A percentile compares a stretch with the other conserved stretches of the same genome.
These are phyloP conservation scores for Pythium phragmiticola DNA, from an alignment of 352 stramenopile species.

Conservation along the genomic window DNA sequence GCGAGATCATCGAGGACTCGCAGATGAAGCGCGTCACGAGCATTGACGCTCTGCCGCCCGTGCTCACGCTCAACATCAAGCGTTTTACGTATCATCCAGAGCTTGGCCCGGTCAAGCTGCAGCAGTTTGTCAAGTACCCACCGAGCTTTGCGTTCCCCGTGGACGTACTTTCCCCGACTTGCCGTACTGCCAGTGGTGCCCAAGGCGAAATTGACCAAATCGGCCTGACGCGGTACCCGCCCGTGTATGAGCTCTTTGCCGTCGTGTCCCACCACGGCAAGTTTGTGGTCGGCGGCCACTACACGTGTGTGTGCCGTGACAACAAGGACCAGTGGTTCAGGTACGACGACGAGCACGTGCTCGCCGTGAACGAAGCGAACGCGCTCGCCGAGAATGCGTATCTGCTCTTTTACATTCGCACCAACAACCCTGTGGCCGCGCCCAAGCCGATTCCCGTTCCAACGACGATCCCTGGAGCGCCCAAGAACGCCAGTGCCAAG, in stretches of 20 bases:
- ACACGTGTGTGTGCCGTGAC: constrained; percentile 81
- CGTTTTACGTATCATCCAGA: constrained; percentile 84
- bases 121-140: constrained; percentile 84
- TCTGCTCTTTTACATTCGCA: constrained; percentile 78
- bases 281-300: constrained; percentile 78
- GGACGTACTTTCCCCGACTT: constrained; percentile 62
- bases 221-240: constrained; percentile 25
- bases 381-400: constrained; percentile 77
- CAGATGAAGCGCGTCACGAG: constrained; percentile 74
- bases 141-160: constrained; percentile 66
- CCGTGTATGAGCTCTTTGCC: constrained; percentile 77
- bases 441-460: constrained; percentile 18
- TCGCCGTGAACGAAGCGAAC: constrained; percentile 65
- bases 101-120: constrained; percentile 74
- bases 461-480: constrained; percentile 23
- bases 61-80: constrained; percentile 83
- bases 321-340: constrained; percentile 89
- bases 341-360: constrained; percentile 82
- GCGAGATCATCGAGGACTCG: constrained; percentile 70
- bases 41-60: constrained; percentile 72
- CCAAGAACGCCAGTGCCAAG: constrained; percentile 5
- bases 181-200: constrained; percentile 47
- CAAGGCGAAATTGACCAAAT: not conserved
- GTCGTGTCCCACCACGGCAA: constrained; percentile 83
- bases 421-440: constrained; percentile 24